A percentile compares a stretch with the other conserved stretches of the same genome.
Evolutionary conservation across 331 rosid species (phyloP).

Genomic region (Erythrophleum ivorense): DNA sequence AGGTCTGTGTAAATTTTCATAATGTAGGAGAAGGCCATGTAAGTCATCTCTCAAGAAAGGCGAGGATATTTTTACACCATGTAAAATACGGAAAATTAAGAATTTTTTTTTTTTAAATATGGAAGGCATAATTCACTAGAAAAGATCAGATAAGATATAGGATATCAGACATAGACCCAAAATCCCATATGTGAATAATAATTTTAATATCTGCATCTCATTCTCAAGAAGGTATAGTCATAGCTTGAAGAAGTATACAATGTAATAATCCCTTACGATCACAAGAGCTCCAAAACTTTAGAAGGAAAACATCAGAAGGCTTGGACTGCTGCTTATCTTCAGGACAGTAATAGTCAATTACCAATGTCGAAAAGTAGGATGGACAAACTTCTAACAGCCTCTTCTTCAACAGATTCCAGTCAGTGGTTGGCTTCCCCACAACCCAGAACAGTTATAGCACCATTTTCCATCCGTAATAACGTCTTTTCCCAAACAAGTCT

Average conservation of each 20-base stretch:
- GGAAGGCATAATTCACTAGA: not conserved
- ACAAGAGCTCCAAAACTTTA: constrained; percentile 64
- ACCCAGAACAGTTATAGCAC: constrained; percentile 73
- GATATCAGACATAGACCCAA: not conserved
- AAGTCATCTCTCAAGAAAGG: too few species aligned
- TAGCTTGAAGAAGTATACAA: constrained; percentile 34
- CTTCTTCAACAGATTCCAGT: constrained; percentile 61
- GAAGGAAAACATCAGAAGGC: constrained; percentile 55
- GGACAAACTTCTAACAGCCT: constrained; percentile 65
- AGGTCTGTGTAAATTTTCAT: too few species aligned
- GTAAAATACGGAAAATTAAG: too few species aligned
- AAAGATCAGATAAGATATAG: not conserved
- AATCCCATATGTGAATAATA: not conserved
- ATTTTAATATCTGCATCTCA: not conserved
- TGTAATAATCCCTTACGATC: constrained; percentile 60
- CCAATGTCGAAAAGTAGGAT: constrained; percentile 53
- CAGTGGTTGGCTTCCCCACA: constrained; percentile 51
- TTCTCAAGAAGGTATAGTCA: not conserved
- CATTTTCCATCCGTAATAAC: constrained; percentile 64
- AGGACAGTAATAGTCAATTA: constrained; percentile 49
- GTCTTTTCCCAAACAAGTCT: constrained; percentile 42
- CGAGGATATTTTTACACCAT: too few species aligned
- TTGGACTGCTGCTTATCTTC: constrained; percentile 46
- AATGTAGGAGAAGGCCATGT: too few species aligned
- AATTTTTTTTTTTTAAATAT: too few species aligned